Conservation (phyloP, 2,329 filamentous ascomycete species). For the Pestalotiopsis sp. region DNA sequence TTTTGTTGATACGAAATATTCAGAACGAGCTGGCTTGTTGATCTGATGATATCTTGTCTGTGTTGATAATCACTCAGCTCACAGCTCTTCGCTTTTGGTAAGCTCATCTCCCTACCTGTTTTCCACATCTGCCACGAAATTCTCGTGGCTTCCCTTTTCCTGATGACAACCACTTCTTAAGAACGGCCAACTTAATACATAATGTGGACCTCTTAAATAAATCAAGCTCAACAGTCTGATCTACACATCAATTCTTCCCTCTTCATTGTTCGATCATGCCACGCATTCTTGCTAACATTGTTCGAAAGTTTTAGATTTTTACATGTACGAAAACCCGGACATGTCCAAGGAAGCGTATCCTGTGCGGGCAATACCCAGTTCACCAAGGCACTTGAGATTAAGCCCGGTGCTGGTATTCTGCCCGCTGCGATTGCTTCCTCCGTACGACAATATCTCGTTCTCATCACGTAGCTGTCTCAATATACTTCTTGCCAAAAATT, state of each 20-base stretch:
- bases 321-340: neutral
- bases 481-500: neutral
- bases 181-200: conserved; percentile 69
- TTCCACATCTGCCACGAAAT: neutral
- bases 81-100: neutral
- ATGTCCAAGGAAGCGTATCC: neutral
- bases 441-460: neutral
- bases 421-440: neutral
- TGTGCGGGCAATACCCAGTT: neutral
- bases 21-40: neutral
- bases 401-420: neutral
- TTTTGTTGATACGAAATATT: neutral
- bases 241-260: conserved; percentile 12
- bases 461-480: neutral
- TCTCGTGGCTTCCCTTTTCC: conserved; percentile 18
- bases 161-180: conserved; percentile 65
- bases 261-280: conserved; percentile 4
- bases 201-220: conserved; percentile 57
- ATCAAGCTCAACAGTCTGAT: conserved; percentile 71
- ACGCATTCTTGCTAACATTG: conserved; percentile 18
- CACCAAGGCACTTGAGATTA: neutral
- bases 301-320: conserved; percentile 12
- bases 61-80: neutral
- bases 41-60: neutral
- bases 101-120: neutral